Evolutionary conservation across 1,139 yeast species (phyloP).

Genomic region (Pichia norvegensis): DNA sequence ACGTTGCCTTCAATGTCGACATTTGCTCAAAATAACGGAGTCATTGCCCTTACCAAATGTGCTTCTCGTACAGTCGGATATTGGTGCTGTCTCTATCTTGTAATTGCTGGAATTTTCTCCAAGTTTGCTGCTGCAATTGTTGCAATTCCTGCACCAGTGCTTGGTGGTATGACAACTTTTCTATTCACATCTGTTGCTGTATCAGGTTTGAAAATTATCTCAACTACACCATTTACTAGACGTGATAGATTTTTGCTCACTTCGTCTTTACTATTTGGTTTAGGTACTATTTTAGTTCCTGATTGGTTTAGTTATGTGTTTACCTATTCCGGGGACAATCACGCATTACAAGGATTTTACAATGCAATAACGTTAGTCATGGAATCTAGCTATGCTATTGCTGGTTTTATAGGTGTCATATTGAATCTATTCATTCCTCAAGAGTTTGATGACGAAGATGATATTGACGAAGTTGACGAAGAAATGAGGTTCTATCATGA

Average conservation of each 20-base stretch:
- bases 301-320: conserved; percentile 70
- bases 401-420: conserved; percentile 70
- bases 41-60: conserved; percentile 81
- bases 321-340: conserved; percentile 65
- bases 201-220: conserved; percentile 75
- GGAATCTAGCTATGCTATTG: conserved; percentile 82
- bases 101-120: conserved; percentile 79
- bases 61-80: conserved; percentile 82
- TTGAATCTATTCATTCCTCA: conserved; percentile 72
- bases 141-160: conserved; percentile 74
- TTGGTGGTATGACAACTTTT: conserved; percentile 92
- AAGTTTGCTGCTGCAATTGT: conserved; percentile 87
- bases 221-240: conserved; percentile 70
- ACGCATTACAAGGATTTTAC: conserved; percentile 57
- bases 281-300: conserved; percentile 71
- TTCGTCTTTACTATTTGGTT: conserved; percentile 65
- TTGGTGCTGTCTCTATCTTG: conserved; percentile 78
- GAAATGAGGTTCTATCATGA: conserved; percentile 17
- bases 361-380: conserved; percentile 75
- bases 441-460: conserved; percentile 53
- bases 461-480: conserved; percentile 24
- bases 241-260: conserved; percentile 83
- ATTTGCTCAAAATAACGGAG: conserved; percentile 92
- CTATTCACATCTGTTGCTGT: conserved; percentile 83
- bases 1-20: conserved; percentile 83